Conservation (phyloP, 2,329 filamentous ascomycete species). For the Davidsoniella neocaledoniae region DNA sequence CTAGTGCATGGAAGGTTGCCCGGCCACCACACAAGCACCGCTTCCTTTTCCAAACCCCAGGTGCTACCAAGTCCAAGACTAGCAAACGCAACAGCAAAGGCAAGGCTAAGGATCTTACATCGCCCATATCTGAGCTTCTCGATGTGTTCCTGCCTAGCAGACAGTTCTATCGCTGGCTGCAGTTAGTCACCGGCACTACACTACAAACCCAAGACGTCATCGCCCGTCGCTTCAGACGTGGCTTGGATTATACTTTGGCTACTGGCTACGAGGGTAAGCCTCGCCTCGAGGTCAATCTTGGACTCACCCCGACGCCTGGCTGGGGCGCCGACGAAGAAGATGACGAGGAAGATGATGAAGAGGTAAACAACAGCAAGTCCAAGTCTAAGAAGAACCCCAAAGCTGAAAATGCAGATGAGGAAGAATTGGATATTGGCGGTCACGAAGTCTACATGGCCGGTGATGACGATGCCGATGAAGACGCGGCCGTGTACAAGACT, state of each 20-base stretch:
- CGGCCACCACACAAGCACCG: slow-evolving; percentile 89
- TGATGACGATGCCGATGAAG: slow-evolving; percentile 52
- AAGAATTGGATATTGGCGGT: slow-evolving; percentile 45
- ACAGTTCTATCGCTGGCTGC: slow-evolving; percentile 80
- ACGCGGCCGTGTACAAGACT: slow-evolving; percentile 78
- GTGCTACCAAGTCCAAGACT: slow-evolving; percentile 22
- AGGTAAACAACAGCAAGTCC: slow-evolving; percentile 21
- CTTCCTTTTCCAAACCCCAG: slow-evolving; percentile 55
- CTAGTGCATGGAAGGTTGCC: slow-evolving; percentile 55
- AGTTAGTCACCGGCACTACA: slow-evolving; percentile 59
- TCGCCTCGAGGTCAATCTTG: slow-evolving; percentile 72
- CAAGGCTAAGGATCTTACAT: slow-evolving; percentile 15
- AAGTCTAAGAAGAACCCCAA: slow-evolving; percentile 19
- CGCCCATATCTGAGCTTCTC: slow-evolving; percentile 59
- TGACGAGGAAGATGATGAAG: slow-evolving; percentile 29
- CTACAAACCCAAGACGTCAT: slow-evolving; percentile 60
- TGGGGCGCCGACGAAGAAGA: slow-evolving; percentile 61
- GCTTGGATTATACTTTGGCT: slow-evolving; percentile 82
- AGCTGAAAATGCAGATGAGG: slow-evolving; percentile 20
- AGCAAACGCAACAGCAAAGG: slow-evolving; percentile 14
- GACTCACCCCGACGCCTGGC: slow-evolving; percentile 66
- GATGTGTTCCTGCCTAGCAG: slow-evolving; percentile 69
- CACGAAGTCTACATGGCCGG: slow-evolving; percentile 91
- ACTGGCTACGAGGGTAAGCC: slow-evolving; percentile 65
- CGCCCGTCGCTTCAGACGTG: slow-evolving; percentile 74